A percentile compares a stretch with the other conserved stretches of the same genome.
Conservation (phyloP, 257 asterid species). For the Lycium ferocissimum region DNA sequence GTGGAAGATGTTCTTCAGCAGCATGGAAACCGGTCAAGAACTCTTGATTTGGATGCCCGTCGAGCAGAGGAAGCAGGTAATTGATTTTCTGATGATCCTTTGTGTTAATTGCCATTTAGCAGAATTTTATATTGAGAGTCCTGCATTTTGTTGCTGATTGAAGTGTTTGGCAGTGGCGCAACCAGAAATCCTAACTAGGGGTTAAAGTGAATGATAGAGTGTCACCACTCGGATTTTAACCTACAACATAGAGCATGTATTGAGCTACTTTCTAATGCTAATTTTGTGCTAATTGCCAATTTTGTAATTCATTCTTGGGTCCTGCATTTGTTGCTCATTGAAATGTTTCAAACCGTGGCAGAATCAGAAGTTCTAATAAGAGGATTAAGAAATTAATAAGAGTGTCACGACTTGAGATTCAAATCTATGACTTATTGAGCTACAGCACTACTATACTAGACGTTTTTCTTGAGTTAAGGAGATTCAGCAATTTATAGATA, state of each 20-base stretch:
- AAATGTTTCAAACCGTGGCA: background rate
- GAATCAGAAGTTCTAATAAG: background rate
- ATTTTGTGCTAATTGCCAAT: background rate
- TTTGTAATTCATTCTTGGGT: background rate
- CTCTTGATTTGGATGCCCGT: slow-evolving; percentile 88
- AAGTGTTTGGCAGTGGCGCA: background rate
- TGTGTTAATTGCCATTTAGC: background rate
- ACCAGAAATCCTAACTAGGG: background rate
- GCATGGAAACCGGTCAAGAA: slow-evolving; percentile 78
- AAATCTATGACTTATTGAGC: background rate
- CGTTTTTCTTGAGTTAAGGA: background rate
- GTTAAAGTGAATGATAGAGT: background rate
- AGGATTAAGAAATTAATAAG: background rate
- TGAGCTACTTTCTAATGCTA: background rate
- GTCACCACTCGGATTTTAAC: background rate
- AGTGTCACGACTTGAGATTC: background rate
- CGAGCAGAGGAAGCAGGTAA: slow-evolving; percentile 96
- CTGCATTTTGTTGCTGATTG: slow-evolving; percentile 16
- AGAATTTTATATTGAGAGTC: background rate
- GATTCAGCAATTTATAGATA: background rate
- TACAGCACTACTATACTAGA: background rate
- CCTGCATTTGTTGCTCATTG: background rate
- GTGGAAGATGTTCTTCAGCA: slow-evolving; percentile 98
- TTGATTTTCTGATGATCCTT: slow-evolving; percentile 29
- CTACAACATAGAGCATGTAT: too few relatives aligned